Evolutionary conservation across 1,284 basidiomycete species (phyloP), one percentile per base, ranked within the genome.

Genomic region (Wolfiporia cocos): DNA sequence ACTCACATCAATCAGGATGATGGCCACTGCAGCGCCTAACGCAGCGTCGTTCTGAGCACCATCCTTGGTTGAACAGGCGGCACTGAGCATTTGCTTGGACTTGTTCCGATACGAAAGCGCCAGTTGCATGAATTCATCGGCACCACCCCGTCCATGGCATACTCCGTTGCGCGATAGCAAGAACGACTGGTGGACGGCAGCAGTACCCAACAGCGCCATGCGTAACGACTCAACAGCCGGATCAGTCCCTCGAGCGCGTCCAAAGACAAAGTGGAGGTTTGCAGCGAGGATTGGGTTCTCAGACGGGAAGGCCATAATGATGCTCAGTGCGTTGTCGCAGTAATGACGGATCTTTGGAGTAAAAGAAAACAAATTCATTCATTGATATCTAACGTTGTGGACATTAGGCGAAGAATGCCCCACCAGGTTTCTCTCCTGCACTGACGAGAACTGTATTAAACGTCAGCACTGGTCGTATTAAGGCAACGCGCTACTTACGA

Each of bases 351-450:
- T 62, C 60, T 59, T 68, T 55, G 47, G 46, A 52, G 10, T 37
- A 53, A 55, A 56, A 60, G 46, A 53, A 47, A 57, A 57, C 54
- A 59, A 57, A 58, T 48, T 54, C 50, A 62, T 55, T 71, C 63
- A 73, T 65, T 66, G 66, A 66, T 72, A 72, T 68, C 69, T 71
- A 68, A 67, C 55, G 49, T 68, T 66, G 52, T 70, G 67, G 49
- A 67, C 67, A 59, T 62, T 64, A 55, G 68, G 66, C 53, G 67
- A 60, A 54, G 66, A 52, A 48, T 59, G 65, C 57, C 72, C 70
- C 60, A 74, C 73, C 65, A 74, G 52, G 50, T 62, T 67, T 62
- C 71, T 69, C 54, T 76, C 74, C 57, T 72, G 71, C 42, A 62
- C 59, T 49, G 60, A 59, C 43, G 58, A 64, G 62, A 66, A 75